Evolutionary conservation across 2,329 filamentous ascomycete species (phyloP).

Genomic region (Chlorencoelia australis): DNA sequence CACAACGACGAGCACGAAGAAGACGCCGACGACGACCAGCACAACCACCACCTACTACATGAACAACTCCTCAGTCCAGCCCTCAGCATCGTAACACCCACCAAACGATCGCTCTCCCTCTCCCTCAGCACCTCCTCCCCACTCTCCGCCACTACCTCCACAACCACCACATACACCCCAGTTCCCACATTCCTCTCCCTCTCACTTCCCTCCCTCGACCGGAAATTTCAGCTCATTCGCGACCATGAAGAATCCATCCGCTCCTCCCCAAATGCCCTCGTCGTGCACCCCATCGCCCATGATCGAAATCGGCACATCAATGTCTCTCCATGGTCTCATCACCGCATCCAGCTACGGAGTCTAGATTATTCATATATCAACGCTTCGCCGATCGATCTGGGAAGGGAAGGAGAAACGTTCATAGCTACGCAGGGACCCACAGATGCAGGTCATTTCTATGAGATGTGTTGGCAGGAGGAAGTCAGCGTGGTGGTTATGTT

Average conservation of each 20-base stretch:
- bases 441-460: conserved; percentile 7
- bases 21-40: too few species aligned
- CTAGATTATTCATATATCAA: conserved; percentile 68
- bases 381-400: conserved; percentile 50
- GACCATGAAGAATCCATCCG: conserved; percentile 6
- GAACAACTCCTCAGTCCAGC: too few species aligned
- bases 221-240: conserved; percentile 8
- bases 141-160: too few species aligned
- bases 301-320: conserved; percentile 75
- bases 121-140: too few species aligned
- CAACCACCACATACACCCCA: neutral
- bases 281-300: conserved; percentile 3
- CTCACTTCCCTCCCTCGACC: neutral
- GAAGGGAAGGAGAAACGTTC: conserved; percentile 21
- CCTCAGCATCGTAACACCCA: neutral
- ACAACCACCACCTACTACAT: too few species aligned
- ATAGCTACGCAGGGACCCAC: conserved; percentile 12
- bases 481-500: conserved; percentile 12
- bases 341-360: conserved; percentile 72
- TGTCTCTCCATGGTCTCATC: conserved; percentile 78
- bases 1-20: too few species aligned
- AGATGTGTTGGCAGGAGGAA: conserved; percentile 10
- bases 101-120: too few species aligned
- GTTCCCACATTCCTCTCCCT: neutral
- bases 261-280: conserved; percentile 2